Evolutionary conservation across 73 alveolate genomes (phyloP).

Genomic region (Paramecium caudatum): DNA sequence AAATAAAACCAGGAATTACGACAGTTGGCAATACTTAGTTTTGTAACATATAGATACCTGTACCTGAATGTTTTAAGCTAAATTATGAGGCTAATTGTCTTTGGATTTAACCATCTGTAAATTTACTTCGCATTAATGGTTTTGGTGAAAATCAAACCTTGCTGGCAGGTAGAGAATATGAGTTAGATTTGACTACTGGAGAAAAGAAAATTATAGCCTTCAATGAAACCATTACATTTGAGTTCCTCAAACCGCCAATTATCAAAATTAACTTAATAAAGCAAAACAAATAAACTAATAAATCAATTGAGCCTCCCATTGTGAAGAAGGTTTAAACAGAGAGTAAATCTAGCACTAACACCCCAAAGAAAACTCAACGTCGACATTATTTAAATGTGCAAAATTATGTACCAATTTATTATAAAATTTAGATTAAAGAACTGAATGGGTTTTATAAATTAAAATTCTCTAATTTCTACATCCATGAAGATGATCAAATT

Average conservation of each 20-base stretch:
- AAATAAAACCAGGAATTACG: background rate
- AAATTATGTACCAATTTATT: background rate
- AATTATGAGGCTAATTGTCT: background rate
- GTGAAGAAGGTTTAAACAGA: background rate
- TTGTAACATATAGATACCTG: background rate
- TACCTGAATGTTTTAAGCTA: slow-evolving; percentile 1
- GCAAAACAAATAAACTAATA: background rate
- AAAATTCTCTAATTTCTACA: slow-evolving; percentile 39
- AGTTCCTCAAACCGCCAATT: background rate
- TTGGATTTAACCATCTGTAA: slow-evolving; percentile 20
- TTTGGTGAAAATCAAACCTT: background rate
- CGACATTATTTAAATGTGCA: background rate
- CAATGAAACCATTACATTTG: background rate
- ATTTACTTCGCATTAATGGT: slow-evolving; percentile 25
- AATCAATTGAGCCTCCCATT: background rate
- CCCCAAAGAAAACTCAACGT: background rate
- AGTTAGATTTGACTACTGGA: slow-evolving; percentile 44
- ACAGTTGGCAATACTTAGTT: background rate
- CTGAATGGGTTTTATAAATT: slow-evolving; percentile 20
- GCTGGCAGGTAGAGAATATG: slow-evolving; percentile 7
- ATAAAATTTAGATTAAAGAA: background rate
- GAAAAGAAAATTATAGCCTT: background rate
- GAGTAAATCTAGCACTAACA: background rate
- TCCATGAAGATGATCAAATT: background rate
- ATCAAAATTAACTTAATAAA: background rate